A percentile compares a stretch with the other conserved stretches of the same genome.
phyloP scores from a whole-genome alignment of 2,329 filamentous ascomycete genomes.

The Claviceps purpurea region DNA sequence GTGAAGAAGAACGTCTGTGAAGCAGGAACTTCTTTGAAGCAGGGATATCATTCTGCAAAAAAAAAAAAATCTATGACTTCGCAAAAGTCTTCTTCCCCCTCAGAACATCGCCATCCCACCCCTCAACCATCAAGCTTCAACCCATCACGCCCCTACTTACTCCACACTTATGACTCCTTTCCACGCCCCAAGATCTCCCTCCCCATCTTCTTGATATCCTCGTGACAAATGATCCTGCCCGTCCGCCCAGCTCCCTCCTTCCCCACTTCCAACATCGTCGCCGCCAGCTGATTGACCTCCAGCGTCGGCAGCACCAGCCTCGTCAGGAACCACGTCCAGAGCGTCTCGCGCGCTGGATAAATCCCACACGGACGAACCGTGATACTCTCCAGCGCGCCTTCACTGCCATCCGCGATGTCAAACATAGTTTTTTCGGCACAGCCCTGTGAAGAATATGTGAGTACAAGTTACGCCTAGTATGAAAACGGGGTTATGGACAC shows the following conservation, averaged over 20 bases:
- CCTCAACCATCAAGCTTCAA: neutral
- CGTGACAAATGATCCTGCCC: neutral
- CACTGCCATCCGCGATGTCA: slow-evolving; percentile 1
- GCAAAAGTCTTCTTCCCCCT: too few species aligned
- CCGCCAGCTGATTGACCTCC: neutral
- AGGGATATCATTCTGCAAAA: too few species aligned
- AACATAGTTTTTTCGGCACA: slow-evolving; percentile 2
- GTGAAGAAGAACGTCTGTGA: too few species aligned
- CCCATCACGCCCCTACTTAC: neutral
- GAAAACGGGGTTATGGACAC: neutral
- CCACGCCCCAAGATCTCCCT: neutral
- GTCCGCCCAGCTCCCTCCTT: neutral
- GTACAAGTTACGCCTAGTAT: neutral
- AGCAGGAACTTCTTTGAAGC: too few species aligned
- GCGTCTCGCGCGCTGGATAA: neutral
- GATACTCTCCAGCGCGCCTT: slow-evolving; percentile 1
- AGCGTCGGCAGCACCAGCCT: slow-evolving; percentile 2
- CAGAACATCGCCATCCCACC: neutral
- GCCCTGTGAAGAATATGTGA: neutral
- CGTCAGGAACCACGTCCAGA: slow-evolving; percentile 1
- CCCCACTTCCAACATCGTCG: neutral
- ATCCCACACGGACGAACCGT: slow-evolving; percentile 1
- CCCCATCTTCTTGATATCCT: neutral
- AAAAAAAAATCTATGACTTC: too few species aligned
- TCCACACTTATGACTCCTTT: neutral